Percentiles rank a stretch among this genome's conserved stretches.
phyloP scores from a whole-genome alignment of 2,329 filamentous ascomycete genomes.

The Byssothecium circinans region DNA sequence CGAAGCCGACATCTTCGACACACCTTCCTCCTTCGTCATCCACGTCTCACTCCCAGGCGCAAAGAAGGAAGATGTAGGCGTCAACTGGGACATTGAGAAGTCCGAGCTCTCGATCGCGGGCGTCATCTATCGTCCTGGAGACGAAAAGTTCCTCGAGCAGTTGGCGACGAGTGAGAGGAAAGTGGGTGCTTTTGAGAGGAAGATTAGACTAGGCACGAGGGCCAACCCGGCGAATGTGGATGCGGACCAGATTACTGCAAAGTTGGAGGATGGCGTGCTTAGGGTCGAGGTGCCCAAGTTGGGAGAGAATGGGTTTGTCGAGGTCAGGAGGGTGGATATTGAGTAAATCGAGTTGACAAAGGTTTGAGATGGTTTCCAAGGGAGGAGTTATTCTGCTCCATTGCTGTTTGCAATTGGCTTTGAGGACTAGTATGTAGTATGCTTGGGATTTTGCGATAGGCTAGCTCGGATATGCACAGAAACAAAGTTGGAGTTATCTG shows the following conservation, averaged over 20 bases:
- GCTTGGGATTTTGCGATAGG: too few species aligned
- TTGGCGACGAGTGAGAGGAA: conserved; percentile 68
- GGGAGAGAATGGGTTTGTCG: conserved; percentile 63
- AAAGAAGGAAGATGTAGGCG: conserved; percentile 74
- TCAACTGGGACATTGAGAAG: conserved; percentile 74
- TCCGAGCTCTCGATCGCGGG: conserved; percentile 68
- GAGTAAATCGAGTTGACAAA: conserved; percentile 34
- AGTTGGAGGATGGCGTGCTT: conserved; percentile 76
- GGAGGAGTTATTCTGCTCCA: too few species aligned
- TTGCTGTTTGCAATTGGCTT: too few species aligned
- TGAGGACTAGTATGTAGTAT: too few species aligned
- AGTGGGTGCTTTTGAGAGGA: conserved; percentile 74
- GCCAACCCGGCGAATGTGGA: conserved; percentile 65
- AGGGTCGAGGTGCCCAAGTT: conserved; percentile 76
- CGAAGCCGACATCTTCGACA: conserved; percentile 76
- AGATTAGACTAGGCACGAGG: conserved; percentile 61
- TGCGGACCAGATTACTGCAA: conserved; percentile 68
- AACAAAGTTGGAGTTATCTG: too few species aligned
- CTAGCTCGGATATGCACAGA: too few species aligned
- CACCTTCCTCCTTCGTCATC: conserved; percentile 62
- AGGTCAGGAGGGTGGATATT: conserved; percentile 56
- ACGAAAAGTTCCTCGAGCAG: conserved; percentile 67
- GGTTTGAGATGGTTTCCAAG: background rate
- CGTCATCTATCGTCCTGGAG: conserved; percentile 70
- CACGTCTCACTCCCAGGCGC: conserved; percentile 76